Conservation (phyloP, 2,329 filamentous ascomycete species). For the Neopestalotiopsis sp. region DNA sequence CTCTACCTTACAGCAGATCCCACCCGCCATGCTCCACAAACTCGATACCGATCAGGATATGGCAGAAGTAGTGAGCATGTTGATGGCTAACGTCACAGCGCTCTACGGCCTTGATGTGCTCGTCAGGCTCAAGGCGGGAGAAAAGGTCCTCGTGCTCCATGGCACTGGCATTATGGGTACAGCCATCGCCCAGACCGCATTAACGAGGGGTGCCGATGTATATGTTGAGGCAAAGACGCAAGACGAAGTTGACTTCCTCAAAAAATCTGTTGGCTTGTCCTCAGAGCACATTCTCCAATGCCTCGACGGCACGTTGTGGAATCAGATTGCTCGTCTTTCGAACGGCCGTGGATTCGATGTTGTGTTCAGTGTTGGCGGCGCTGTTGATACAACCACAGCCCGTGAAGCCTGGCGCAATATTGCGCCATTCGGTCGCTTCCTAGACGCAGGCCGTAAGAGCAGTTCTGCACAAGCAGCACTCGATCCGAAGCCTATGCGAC, state of each 20-base stretch:
- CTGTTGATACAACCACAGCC: slow-evolving; percentile 17
- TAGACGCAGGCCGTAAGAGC: slow-evolving; percentile 30
- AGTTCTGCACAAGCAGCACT: slow-evolving; percentile 27
- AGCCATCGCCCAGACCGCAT: slow-evolving; percentile 25
- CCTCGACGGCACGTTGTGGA: background rate
- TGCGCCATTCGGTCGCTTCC: slow-evolving; percentile 28
- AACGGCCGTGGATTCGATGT: slow-evolving; percentile 25
- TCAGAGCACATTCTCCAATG: slow-evolving; percentile 20
- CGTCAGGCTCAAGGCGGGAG: slow-evolving; percentile 23
- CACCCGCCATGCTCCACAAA: slow-evolving; percentile 25
- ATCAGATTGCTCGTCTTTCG: background rate
- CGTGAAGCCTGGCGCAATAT: slow-evolving; percentile 29
- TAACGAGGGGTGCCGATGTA: slow-evolving; percentile 22
- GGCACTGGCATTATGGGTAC: slow-evolving; percentile 26
- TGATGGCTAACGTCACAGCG: slow-evolving; percentile 26
- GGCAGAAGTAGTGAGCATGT: slow-evolving; percentile 20
- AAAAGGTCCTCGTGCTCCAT: slow-evolving; percentile 30
- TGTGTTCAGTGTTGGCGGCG: slow-evolving; percentile 26
- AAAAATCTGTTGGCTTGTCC: slow-evolving; percentile 20
- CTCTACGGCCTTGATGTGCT: slow-evolving; percentile 31
- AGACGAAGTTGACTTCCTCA: slow-evolving; percentile 23
- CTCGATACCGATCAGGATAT: slow-evolving; percentile 23
- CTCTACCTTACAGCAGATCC: slow-evolving; percentile 28
- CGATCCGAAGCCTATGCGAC: slow-evolving; percentile 28
- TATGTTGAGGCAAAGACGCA: slow-evolving; percentile 25